A percentile compares a stretch with the other conserved stretches of the same genome.
phyloP scores from a whole-genome alignment of 805 yeast genomes.

The Diddensiella santjacobensis region DNA sequence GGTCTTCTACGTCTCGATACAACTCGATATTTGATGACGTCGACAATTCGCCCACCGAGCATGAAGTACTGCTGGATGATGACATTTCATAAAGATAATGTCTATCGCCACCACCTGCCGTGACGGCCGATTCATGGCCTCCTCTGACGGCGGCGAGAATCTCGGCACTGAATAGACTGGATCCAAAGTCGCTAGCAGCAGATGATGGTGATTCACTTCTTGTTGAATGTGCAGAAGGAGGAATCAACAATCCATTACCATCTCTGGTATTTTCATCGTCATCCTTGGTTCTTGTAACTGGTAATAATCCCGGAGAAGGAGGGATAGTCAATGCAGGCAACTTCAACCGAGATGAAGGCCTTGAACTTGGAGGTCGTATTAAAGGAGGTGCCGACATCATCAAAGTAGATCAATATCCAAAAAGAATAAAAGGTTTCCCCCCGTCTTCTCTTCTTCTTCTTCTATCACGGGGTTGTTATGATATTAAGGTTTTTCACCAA shows the following conservation, averaged over 20 bases:
- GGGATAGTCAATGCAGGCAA: constrained; percentile 27
- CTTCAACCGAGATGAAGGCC: constrained; percentile 20
- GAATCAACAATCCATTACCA: not conserved
- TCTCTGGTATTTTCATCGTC: not conserved
- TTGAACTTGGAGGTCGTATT: constrained; percentile 16
- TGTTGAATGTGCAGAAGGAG: constrained; percentile 3
- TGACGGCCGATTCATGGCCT: not conserved
- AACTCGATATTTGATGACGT: not conserved
- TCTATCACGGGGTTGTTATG: no score
- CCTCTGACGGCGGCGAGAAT: constrained; percentile 25
- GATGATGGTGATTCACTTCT: constrained; percentile 14
- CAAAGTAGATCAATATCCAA: not conserved
- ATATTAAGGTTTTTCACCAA: no score
- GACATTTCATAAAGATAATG: not conserved
- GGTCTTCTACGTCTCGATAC: constrained; percentile 33
- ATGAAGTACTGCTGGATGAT: not conserved
- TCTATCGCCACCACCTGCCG: not conserved
- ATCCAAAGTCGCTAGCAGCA: constrained; percentile 11
- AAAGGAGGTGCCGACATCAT: constrained; percentile 21
- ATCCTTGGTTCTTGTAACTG: not conserved
- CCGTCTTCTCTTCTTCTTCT: no score
- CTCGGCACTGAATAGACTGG: constrained; percentile 24
- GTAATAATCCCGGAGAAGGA: constrained; percentile 10
- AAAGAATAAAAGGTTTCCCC: no score
- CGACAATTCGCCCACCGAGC: not conserved